Percentiles rank a stretch among this genome's conserved stretches.
These are phyloP conservation scores for Linnemannia elongata DNA, from an alignment of 192 early-diverging fungal genomes.

Conservation along the genomic window DNA sequence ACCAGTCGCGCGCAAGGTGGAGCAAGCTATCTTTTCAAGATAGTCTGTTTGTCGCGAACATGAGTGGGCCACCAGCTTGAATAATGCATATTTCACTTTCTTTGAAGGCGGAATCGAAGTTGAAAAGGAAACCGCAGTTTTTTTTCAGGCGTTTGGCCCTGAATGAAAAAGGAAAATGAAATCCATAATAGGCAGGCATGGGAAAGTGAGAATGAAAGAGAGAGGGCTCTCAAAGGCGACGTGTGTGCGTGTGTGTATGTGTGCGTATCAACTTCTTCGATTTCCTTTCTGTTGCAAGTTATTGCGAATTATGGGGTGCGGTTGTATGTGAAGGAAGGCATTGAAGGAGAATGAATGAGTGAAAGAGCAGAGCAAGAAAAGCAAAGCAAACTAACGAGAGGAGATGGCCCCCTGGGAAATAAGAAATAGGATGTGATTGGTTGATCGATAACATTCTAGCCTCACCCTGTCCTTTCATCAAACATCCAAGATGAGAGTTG, in stretches of 20 bases:
- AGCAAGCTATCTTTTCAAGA: too few species aligned
- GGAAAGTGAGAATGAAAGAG: background rate
- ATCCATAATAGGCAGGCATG: conserved; percentile 5
- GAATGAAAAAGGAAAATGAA: background rate
- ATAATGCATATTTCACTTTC: background rate
- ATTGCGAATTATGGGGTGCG: background rate
- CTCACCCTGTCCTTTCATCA: background rate
- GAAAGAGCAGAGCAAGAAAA: background rate
- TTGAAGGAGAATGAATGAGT: background rate
- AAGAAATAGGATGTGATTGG: background rate
- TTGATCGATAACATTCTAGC: background rate
- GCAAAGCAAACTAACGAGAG: background rate
- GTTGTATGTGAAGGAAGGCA: background rate
- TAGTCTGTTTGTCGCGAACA: background rate
- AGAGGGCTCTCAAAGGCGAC: background rate
- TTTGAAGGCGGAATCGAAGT: background rate
- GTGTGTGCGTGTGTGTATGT: conserved; percentile 32
- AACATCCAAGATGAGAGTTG: background rate
- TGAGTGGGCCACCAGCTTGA: too few species aligned
- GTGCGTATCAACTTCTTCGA: background rate
- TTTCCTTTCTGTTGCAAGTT: background rate
- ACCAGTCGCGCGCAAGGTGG: too few species aligned
- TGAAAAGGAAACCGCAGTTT: background rate
- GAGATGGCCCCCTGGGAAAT: background rate
- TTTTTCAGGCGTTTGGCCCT: background rate